Base-by-base conservation (phyloP, 2,329 filamentous ascomycete genomes). In the Xylaria digitata region DNA sequence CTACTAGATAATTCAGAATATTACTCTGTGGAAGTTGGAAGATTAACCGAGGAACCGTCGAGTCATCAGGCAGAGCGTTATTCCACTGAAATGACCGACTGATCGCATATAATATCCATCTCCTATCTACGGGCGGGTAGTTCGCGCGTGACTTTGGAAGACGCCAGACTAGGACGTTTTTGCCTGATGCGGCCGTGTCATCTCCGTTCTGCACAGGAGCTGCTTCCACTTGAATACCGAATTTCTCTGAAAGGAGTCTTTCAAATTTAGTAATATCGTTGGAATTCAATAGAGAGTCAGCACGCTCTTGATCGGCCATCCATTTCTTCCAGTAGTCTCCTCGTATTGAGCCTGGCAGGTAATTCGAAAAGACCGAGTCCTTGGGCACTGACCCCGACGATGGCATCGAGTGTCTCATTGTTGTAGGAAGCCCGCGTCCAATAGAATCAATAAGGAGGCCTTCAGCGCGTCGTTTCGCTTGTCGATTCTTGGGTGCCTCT, bases 371-470 rank as follows among this genome's bases (percentile, higher is more conserved):
- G 40, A 77, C 71, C 0, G 77, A 79, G 4, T 72, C 54, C 6
- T 75, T 63, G 2, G 74, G 74, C 4, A 78, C 78, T 13, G 26
- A 21, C 61, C 61, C 37, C 72, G 72, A 66, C 77, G 77, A 4
- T 62, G 66, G 53, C 75, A 79, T 34, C 23, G 63, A 80, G 6
- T 75, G 59, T 19, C 80, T 71, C 70, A 81, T 80, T 3, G 80
- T 73, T 11, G 79, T 78, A 1, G 82, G 73, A 5, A 86, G 80
- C 2, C 90, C 91, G 66, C 89, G 89, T 1, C 91, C 90, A 61
- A 94, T 87, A 0, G 91, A 91, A 75, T 94, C 91, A 40, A 92
- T 90, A 30, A 94, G 80, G 7, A 92, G 82, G 8, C 90, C 89
- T 58, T 87, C 85, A 0, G 82, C 80, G 45, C 85, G 85, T 43